Evolutionary conservation across 225 moss, liverwort and hornwort genomes (phyloP).

Genomic region (Pseudisothecium myosuroides): DNA sequence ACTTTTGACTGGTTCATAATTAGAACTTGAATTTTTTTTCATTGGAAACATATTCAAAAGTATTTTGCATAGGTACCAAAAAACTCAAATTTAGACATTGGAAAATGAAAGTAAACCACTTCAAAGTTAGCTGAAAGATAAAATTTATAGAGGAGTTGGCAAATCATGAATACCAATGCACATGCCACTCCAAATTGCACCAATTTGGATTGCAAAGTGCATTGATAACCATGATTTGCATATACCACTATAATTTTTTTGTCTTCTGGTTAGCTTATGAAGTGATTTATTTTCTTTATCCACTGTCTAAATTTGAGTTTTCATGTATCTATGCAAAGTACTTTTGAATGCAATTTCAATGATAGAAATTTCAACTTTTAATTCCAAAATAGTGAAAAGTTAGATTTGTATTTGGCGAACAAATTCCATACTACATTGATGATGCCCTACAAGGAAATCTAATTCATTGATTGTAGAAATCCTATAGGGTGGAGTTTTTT

Average conservation of each 20-base stretch:
- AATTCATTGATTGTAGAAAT: background rate
- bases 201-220: background rate
- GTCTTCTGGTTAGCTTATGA: background rate
- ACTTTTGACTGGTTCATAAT: background rate
- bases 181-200: background rate
- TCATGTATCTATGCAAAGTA: background rate
- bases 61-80: background rate
- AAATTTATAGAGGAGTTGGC: background rate
- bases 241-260: background rate
- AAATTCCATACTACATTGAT: background rate
- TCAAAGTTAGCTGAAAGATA: background rate
- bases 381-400: background rate
- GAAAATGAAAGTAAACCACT: background rate
- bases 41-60: background rate
- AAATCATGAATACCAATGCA: background rate
- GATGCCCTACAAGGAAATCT: background rate
- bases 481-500: background rate
- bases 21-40: fast-evolving
- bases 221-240: background rate
- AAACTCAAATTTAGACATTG: background rate
- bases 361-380: background rate
- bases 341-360: background rate
- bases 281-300: background rate
- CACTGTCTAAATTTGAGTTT: background rate
- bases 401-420: background rate